phyloP scores from a whole-genome alignment of 192 early-diverging fungal genomes.

The Coemansia pectinata region DNA sequence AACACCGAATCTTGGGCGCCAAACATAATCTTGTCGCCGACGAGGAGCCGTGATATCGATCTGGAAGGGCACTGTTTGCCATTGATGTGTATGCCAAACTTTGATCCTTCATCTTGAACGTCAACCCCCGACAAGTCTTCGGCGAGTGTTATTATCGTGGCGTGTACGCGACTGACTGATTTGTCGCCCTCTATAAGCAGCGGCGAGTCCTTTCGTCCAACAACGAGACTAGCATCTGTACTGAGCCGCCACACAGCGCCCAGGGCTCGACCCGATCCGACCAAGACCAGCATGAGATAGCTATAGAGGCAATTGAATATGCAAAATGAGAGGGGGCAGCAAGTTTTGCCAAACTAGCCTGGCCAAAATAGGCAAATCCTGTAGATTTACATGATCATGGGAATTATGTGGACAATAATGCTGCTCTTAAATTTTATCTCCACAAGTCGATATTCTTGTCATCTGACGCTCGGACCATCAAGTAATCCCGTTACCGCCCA shows the following conservation, averaged over 20 bases:
- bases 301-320: neutral
- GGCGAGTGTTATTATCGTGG: constrained; percentile 11
- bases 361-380: neutral
- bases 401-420: neutral
- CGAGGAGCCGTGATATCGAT: neutral
- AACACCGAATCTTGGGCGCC: constrained; percentile 41
- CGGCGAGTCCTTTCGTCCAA: constrained; percentile 35
- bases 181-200: constrained; percentile 39
- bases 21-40: constrained; percentile 37
- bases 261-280: constrained; percentile 27
- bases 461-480: constrained; percentile 2
- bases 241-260: constrained; percentile 32
- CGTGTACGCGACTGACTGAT: constrained; percentile 40
- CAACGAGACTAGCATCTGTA: constrained; percentile 11
- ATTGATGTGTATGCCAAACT: constrained; percentile 49
- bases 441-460: neutral
- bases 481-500: neutral
- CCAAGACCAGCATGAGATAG: constrained; percentile 31
- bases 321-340: neutral
- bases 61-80: constrained; percentile 14
- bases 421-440: neutral
- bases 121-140: neutral
- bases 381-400: neutral
- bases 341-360: neutral
- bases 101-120: constrained; percentile 31